Evolutionary conservation across 257 asterid species (phyloP).

Genomic region (Echium plantagineum): DNA sequence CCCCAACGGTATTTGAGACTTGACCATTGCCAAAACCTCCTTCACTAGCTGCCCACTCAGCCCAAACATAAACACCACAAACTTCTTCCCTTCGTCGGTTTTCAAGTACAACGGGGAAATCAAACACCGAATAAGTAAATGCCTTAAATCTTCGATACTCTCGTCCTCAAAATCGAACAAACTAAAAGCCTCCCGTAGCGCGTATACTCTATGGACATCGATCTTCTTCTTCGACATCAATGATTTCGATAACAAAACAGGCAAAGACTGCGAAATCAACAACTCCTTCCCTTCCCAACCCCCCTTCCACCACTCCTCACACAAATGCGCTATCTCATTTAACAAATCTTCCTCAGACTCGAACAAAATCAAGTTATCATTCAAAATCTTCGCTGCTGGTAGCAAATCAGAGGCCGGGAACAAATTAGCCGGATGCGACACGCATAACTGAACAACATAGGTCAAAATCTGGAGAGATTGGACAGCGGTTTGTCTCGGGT

Average conservation of each 20-base stretch:
- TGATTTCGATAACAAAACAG: conserved; percentile 69
- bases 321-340: conserved; percentile 57
- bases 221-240: conserved; percentile 75
- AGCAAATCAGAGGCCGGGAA: conserved; percentile 50
- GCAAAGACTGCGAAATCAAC: conserved; percentile 70
- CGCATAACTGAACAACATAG: conserved; percentile 42
- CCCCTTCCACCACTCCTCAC: conserved; percentile 97
- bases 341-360: conserved; percentile 57
- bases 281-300: conserved; percentile 60
- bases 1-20: conserved; percentile 84
- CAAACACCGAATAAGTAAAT: conserved; percentile 69
- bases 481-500: conserved; percentile 12
- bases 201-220: conserved; percentile 71
- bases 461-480: conserved; percentile 51
- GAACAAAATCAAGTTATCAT: conserved; percentile 61
- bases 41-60: conserved; percentile 63
- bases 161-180: conserved; percentile 94
- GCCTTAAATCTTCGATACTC: conserved; percentile 88
- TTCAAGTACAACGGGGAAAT: conserved; percentile 80
- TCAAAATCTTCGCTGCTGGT: conserved; percentile 50
- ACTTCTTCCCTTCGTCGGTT: conserved; percentile 80
- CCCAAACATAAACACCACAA: conserved; percentile 60
- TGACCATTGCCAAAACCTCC: conserved; percentile 83
- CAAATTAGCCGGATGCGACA: conserved; percentile 38
- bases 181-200: conserved; percentile 61